Evolutionary conservation across 495 filamentous ascomycete genomes (phyloP), one percentile per base, ranked within the genome.

Genomic region (Aspergillus cristatus): DNA sequence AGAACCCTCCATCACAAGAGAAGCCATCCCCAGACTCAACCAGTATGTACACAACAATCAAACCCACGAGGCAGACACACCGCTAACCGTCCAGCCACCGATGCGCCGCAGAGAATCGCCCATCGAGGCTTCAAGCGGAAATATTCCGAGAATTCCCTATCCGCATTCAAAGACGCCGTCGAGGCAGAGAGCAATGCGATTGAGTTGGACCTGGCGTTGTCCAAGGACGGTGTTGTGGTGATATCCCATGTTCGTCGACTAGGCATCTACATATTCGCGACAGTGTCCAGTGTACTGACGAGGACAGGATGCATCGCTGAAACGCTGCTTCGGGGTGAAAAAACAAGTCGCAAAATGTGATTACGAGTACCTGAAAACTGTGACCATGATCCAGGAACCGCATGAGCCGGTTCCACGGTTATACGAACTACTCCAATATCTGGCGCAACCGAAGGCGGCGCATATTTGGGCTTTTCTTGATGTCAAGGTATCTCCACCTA

Each of bases 81-180:
- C n/a, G n/a, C n/a, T n/a, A n/a, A n/a, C n/a, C n/a, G n/a, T n/a
- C n/a, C n/a, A n/a, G n/a, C n/a, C n/a, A n/a, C n/a, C n/a, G 20
- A 24, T 24, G 20, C 20, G 8, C 20, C 20, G 8, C 85, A 89
- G 40, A 71, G 74, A 14, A 91, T 95, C 45, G 82, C 83, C 7
- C 90, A 97, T 63, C 74, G 90, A 16, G 90, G 90, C 2, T 91
- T 80, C 64, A 90, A 82, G 50, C 76, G 72, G 0, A 67, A 71
- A 26, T 84, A 74, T 46, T 87, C 90, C 0, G 90, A 97, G 61
- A 97, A 97, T 57, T 82, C 84, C 2, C 74, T 95, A 68, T 67
- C 61, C 11, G 84, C 84, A 6, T 91, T 95, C 60, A 60, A 65
- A 29, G 78, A 65, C 2, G 90, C 89, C 3, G 68, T 88, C 0